phyloP scores from a whole-genome alignment of 352 stramenopile genomes.

The Pythium graminicola region DNA sequence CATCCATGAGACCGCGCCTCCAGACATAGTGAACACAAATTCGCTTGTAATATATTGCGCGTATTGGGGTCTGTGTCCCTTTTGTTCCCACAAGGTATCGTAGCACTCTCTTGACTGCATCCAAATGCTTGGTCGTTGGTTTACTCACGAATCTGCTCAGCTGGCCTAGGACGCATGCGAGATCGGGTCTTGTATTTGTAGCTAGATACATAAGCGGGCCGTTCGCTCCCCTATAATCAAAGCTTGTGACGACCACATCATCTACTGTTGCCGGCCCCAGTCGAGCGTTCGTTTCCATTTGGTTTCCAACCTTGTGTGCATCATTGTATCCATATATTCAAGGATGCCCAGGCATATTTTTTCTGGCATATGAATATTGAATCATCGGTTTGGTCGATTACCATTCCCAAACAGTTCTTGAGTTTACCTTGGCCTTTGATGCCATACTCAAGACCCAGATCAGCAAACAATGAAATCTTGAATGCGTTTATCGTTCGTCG shows the following conservation, averaged over 20 bases:
- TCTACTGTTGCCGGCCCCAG: neutral
- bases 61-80: conserved; percentile 3
- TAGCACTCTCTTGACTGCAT: conserved; percentile 4
- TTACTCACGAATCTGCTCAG: conserved; percentile 22
- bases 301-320: neutral
- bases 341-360: conserved; percentile 4
- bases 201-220: conserved; percentile 28
- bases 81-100: conserved; percentile 10
- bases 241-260: conserved; percentile 2
- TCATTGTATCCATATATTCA: neutral
- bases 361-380: conserved; percentile 1
- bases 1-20: conserved; percentile 6
- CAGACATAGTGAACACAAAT: conserved; percentile 11
- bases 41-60: conserved; percentile 7
- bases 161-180: conserved; percentile 22
- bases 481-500: neutral
- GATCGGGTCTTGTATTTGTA: conserved; percentile 22
- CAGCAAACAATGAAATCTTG: conserved; percentile 3
- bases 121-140: conserved; percentile 13
- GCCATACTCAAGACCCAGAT: neutral
- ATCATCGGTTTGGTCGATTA: neutral
- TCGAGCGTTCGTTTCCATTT: neutral
- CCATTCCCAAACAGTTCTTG: conserved; percentile 1
- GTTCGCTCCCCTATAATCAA: conserved; percentile 19
- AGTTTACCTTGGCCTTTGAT: conserved; percentile 16